Base-by-base conservation (phyloP, 225 moss, liverwort and hornwort genomes). In the Neckera pumila region DNA sequence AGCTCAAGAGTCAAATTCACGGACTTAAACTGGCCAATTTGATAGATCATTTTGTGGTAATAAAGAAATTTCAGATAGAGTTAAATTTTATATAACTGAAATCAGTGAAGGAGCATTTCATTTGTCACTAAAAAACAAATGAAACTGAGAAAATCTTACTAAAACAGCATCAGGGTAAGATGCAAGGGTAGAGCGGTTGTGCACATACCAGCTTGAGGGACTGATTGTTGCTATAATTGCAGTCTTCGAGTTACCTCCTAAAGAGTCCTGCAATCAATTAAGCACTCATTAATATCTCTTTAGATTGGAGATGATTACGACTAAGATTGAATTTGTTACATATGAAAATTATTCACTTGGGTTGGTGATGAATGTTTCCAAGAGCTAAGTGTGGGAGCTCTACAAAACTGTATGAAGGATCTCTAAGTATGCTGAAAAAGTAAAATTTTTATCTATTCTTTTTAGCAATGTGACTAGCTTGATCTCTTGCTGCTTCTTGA, bases 221-320 rank as follows among this genome's bases (percentile, higher is more conserved):
- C 93, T 93, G 87, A 93, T 88, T 23, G 91, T 93, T 70, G 93
- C 93, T 83, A 93, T 91, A 60, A 93, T 93, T 45, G 93, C 84
- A 76, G 91, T 93, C 58, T 93, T 93, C 4, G 93, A 91, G 81
- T 91, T 91, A 49, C 93, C 93, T 88, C 93, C 93, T 57, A 93
- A 77, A 71, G 93, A 91, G 84, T 93, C 93, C 93, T 93, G 88
- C 86, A 88, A 75, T 30, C 20, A 43, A 90, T 47, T 27, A 89
- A 80, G 60, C 23, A 62, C 31, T 31, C 28, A 31, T 62, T 63
- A 13, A 21, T 18, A 42, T 33, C n/a, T 49, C 47, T 70, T 14
- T 17, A 22, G 11, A 38, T 77, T 43, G 38, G 79, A 64, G 61
- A 62, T 76, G 23, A 59, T 64, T 54, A 9, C 57, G 45, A 54